Evolutionary conservation across 2,329 filamentous ascomycete species (phyloP).

Genomic region (Colletotrichum tofieldiae): DNA sequence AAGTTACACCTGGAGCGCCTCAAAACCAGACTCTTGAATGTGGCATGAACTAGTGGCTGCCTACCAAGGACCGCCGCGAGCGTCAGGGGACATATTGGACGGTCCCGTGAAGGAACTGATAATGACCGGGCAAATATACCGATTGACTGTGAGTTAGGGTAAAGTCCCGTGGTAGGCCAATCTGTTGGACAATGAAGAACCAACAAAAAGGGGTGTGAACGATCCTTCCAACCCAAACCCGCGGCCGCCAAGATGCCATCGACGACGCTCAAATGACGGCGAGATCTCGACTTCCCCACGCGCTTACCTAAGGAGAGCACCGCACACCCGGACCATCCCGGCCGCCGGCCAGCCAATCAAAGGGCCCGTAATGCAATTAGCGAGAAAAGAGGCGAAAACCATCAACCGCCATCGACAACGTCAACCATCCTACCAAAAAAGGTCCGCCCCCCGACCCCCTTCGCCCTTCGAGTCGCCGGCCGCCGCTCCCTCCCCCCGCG

Average conservation of each 20-base stretch:
- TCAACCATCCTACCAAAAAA: conserved; percentile 33
- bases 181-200: not conserved
- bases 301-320: conserved; percentile 30
- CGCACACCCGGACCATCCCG: conserved; percentile 20
- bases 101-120: not conserved
- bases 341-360: conserved; percentile 33
- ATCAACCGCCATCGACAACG: conserved; percentile 35
- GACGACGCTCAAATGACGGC: not conserved
- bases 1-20: no score
- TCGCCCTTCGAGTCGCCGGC: conserved; percentile 29
- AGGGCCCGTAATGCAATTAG: conserved; percentile 32
- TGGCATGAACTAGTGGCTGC: not conserved
- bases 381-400: conserved; percentile 41
- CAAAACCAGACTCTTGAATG: no score
- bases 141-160: no score
- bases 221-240: not conserved
- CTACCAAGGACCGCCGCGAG: not conserved
- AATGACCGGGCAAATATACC: no score
- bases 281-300: not conserved
- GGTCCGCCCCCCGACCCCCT: conserved; percentile 23
- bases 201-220: not conserved
- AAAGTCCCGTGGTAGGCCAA: not conserved
- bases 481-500: conserved; percentile 21
- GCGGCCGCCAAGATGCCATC: not conserved
- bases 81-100: no score